Base-by-base conservation (phyloP, 1,284 basidiomycete genomes). In the Moesziomyces antarcticus region DNA sequence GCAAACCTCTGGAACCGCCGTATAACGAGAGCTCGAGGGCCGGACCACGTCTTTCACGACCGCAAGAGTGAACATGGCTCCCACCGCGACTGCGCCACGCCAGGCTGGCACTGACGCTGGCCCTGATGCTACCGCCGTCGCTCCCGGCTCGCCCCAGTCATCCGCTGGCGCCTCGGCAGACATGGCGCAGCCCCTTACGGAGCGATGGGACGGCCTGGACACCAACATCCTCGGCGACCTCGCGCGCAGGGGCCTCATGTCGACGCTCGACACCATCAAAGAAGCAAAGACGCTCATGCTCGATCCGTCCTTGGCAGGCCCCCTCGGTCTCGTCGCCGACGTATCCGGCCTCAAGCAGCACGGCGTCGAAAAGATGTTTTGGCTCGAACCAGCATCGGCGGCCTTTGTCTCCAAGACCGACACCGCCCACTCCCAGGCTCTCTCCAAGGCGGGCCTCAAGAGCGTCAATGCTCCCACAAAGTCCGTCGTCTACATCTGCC, bases 311-410 rank as follows among this genome's bases (percentile, higher is more conserved):
- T 86, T 99, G 11, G 92, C 94, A 2, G 96, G 96, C 0, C 95
- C 96, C 0, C 87, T 99, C 5, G 94, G 95, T 1, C 88, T 99
- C 18, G 90, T 99, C 25, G 94, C 92, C 2, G 95, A 99, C 80
- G 93, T 98, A 0, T 89, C 93, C 1, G 85, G 94, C 21, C 87
- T 99, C 63, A 97, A 97, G 89, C 93, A 97, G 84, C 95, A 98
- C 88, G 95, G 94, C 5, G 94, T 99, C 5, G 96, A 98, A 86
- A 97, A 97, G 87, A 96, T 99, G 92, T 97, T 97, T 85, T 99
- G 97, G 97, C 89, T 99, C 25, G 97, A 99, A 45, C 61, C 72
- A 8, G 65, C 70, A 20, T 70, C 71, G 4, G 8, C 65, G 20
- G 71, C 71, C 25, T 73, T 73, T 40, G 58, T 73, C 43, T 61